phyloP scores from a whole-genome alignment of 768 basidiomycete species.

The Gymnopilus dilepis region DNA sequence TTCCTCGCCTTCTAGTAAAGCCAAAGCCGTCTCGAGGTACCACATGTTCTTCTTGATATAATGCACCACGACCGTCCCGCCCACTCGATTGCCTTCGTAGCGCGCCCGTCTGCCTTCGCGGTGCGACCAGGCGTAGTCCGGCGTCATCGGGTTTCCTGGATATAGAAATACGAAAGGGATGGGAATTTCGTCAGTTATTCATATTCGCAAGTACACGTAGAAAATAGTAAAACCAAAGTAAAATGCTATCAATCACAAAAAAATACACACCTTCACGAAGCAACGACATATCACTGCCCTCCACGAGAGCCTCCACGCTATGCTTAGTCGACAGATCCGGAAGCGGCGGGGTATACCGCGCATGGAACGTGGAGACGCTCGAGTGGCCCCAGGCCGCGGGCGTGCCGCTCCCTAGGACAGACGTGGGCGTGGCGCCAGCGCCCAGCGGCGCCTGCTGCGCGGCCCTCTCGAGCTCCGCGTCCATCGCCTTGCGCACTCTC shows the following conservation, averaged over 20 bases:
- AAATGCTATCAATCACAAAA: no score
- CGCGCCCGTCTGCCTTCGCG: constrained; percentile 72
- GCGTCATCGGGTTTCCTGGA: constrained; percentile 61
- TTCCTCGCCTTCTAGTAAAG: constrained; percentile 82
- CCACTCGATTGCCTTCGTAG: constrained; percentile 74
- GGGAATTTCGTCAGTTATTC: constrained; percentile 2
- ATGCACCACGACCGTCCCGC: constrained; percentile 95
- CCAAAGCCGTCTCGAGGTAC: constrained; percentile 93
- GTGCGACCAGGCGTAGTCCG: constrained; percentile 69
- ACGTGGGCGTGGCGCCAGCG: constrained; percentile 25
- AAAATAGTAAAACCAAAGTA: constrained; percentile 5
- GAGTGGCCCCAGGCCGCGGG: constrained; percentile 78
- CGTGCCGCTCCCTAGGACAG: constrained; percentile 36
- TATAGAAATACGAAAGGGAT: background rate
- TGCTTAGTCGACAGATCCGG: constrained; percentile 67
- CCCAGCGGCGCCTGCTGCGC: constrained; percentile 42
- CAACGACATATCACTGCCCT: constrained; percentile 85
- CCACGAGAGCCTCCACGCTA: constrained; percentile 90
- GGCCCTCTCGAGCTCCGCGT: constrained; percentile 54
- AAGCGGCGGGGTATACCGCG: constrained; percentile 72
- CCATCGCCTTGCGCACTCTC: constrained; percentile 64
- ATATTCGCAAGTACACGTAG: background rate
- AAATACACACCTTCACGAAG: constrained; percentile 66
- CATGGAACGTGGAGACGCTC: constrained; percentile 85
- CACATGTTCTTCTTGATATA: constrained; percentile 98